Conservation (phyloP, 1,139 yeast genomes). For the Yamadazyma membranifaciens region DNA sequence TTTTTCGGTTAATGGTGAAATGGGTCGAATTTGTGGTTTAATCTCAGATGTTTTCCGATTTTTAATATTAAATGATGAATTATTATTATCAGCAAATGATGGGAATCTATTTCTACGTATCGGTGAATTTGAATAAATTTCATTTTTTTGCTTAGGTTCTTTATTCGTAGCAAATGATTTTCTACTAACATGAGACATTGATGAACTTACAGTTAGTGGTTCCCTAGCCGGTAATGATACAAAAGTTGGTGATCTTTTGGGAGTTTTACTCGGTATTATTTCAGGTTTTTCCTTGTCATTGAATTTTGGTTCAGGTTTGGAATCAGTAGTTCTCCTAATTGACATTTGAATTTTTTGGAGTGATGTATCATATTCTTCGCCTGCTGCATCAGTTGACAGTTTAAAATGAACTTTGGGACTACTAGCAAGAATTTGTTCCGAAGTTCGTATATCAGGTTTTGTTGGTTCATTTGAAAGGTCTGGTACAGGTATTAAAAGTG, state of each 20-base stretch:
- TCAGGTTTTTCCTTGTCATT: not conserved
- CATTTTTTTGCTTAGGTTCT: constrained; percentile 6
- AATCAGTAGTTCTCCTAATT: constrained; percentile 14
- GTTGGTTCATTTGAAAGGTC: too few relatives aligned
- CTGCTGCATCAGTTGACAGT: constrained; percentile 1
- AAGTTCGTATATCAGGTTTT: not conserved
- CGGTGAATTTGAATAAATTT: constrained; percentile 12
- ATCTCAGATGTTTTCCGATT: not conserved
- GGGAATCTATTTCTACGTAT: constrained; percentile 16
- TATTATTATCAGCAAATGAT: constrained; percentile 11
- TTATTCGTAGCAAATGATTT: constrained; percentile 11
- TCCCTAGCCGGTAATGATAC: constrained; percentile 42
- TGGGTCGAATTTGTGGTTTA: not conserved
- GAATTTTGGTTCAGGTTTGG: not conserved
- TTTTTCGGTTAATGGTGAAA: not conserved
- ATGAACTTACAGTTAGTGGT: constrained; percentile 31
- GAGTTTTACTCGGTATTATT: constrained; percentile 20
- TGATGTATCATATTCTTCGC: constrained; percentile 14
- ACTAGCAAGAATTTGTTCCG: constrained; percentile 5
- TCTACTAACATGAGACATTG: constrained; percentile 12
- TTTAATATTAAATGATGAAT: not conserved
- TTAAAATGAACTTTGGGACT: constrained; percentile 5
- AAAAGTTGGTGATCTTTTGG: constrained; percentile 35
- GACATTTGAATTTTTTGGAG: constrained; percentile 17
- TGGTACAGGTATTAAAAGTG: not conserved